Evolutionary conservation across 805 yeast species (phyloP), one percentile per base, ranked within the genome.

Genomic region (Sugiyamaella lignohabitans): DNA sequence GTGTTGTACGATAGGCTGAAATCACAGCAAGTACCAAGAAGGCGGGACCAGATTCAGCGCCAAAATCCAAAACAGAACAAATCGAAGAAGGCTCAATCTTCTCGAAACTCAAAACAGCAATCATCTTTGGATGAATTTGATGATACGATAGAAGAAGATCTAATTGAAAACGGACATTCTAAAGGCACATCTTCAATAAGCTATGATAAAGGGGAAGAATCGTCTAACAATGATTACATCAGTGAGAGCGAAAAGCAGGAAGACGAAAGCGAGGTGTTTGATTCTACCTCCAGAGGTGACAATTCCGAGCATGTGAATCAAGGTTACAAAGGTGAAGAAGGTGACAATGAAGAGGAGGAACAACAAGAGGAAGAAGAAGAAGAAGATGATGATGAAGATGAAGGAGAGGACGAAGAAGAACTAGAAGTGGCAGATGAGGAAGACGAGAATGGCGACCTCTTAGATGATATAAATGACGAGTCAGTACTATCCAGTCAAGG

Each of bases 1-100:
- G 2, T 17, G 4, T 34, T 49, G 40, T 36, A 20, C 11, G 40
- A 43, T 3, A 21, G 22, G 22, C 11, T 45, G 11, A 44, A 34
- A 17, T n/a, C n/a, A n/a, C n/a, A n/a, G n/a, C 34, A 40, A n/a
- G 42, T 35, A 18, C 38, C 32, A 27, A 14, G 11, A 27, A 14
- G 32, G 14, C 8, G 32, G 14, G n/a, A 6, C 30, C 6, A 27
- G 30, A 6, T 17, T 5, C 38, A 35, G 21, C 5, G 45, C 21
- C 23, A 40, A 38, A 18, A 20, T 24, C 16, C 35, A n/a, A 38
- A 21, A 17, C 36, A n/a, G 21, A 6, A 5, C 6, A 35, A 18
- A 27, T 8, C 11, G 8, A 27, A 27, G 14, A 27, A 17, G 18
- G 6, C 20, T 8, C 5, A 11, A 35, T 5, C 10, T 14, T 16